Base-by-base conservation (phyloP, 1,284 basidiomycete genomes). In the Sanghuangporus weigelae region DNA sequence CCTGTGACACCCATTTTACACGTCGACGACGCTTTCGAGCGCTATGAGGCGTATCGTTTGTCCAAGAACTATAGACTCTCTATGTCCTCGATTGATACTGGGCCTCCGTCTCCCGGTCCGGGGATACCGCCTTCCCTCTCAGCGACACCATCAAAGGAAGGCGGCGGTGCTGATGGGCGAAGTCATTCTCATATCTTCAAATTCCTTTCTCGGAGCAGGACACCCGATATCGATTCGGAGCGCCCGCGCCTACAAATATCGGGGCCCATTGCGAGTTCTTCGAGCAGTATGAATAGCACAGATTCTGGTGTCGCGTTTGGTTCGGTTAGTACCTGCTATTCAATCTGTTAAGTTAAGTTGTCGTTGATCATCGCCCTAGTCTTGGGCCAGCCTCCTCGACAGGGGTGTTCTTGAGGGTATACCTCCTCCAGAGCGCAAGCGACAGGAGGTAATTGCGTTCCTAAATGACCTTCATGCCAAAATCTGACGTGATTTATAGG, bases 331-430 rank as follows among this genome's bases (percentile, higher is more conserved):
- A 14, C 7, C 48, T 57, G 57, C 56, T 58, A 60, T 39, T 19
- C 60, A 19, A 46, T 26, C 46, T 51, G 19, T 3, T n/a, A 40
- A 2, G 49, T 26, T 54, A 63, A 50, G 63, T 57, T 14, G 16
- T 48, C 23, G 11, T 66, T 35, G 61, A 48, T 40, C 50, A 51
- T n/a, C 12, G 23, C 36, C 60, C n/a, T 44, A 93, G 84, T 94
- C 93, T 0, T 98, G 96, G 96, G 87, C 91, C 2, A 94, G 91
- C 72, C 77, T 98, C 57, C 89, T 98, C 0, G 92, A 96, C 68
- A 86, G 86, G 66, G 84, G 85, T 42, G 92, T 91, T 0, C 75
- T 97, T 39, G 86, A 88, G 26, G 91, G 84, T 14, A 89, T 97
- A 57, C 87, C 90, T 0, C 73, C 81, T 0, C 77, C 78, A 44